Evolutionary conservation across 805 yeast species (phyloP), one percentile per base, ranked within the genome.

Genomic region (Zygotorulaspora sp.): DNA sequence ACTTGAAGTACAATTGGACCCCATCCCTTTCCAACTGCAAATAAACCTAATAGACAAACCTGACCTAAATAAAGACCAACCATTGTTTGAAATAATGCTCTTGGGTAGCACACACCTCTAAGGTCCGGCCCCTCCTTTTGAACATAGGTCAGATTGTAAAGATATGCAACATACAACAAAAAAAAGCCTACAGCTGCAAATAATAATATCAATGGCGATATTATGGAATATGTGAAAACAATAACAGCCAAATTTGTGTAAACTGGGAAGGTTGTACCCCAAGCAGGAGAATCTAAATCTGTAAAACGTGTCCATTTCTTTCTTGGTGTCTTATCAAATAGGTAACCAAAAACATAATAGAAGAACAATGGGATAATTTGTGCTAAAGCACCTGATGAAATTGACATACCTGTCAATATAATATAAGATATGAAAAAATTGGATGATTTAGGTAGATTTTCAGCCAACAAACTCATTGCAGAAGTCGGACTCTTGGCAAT

Each of bases 21-120:
- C 96, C 96, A 90, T 28, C 94, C 83, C 69, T 86, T 86, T 44
- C 94, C 88, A 39, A 90, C 94, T 12, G 77, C 84, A 58, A 87
- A 89, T 39, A 92, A 62, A 38, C 96, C 97, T 37, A 92, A 58
- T 46, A 92, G 52, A 68, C 96, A 86, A 15, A 88, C 64, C 63
- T 90, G 89, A 26, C 95, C 95, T 30, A 90, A 60, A 60, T 90
- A 90, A 30, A 92, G 61, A 41, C 98, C 98, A 25, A 80, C 80
- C 58, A 90, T 72, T 1, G 94, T 81, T 65, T 90, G 97, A 68
- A 78, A 83, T 36, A 90, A 62, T 2, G 97, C 96, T 45, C 86
- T 76, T 44, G 96, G 92, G 58, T 88, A 92, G 66, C 82, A 80
- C 34, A 71, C 65, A 36, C 98, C 98, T 55, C 90, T 72, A 13